Evolutionary conservation across 352 stramenopile species (phyloP).

Genomic region (Phytopythium boreale): DNA sequence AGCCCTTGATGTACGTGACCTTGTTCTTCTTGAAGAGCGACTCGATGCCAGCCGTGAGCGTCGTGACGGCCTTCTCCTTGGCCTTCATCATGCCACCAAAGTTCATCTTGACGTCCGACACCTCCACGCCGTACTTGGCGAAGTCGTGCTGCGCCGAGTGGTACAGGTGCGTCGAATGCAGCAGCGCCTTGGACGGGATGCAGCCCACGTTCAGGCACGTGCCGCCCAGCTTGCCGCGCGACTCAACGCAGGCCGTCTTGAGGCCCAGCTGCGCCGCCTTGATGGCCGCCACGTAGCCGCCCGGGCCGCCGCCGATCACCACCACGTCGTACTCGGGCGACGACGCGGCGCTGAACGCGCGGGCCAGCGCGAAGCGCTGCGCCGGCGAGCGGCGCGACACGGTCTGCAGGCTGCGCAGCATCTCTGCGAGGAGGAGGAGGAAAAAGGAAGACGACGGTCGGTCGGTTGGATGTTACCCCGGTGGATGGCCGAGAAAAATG

Average conservation of each 20-base stretch:
- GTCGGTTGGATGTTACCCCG: neutral
- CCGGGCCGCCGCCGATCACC: conserved; percentile 94
- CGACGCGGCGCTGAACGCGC: conserved; percentile 46
- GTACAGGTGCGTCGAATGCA: conserved; percentile 96
- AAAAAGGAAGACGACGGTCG: neutral
- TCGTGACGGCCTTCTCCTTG: conserved; percentile 95
- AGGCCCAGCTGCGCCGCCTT: conserved; percentile 97
- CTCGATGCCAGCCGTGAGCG: conserved; percentile 96
- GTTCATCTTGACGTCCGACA: conserved; percentile 90
- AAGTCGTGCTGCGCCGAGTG: conserved; percentile 97
- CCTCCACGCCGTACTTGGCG: conserved; percentile 94
- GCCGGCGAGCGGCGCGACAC: conserved; percentile 35
- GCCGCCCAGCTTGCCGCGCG: conserved; percentile 92
- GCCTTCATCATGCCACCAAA: conserved; percentile 95
- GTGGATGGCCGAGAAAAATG: conserved; percentile 8
- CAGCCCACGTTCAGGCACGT: conserved; percentile 99
- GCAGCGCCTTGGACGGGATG: conserved; percentile 98
- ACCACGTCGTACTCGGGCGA: conserved; percentile 78
- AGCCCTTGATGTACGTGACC: conserved; percentile 97
- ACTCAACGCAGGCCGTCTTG: conserved; percentile 98
- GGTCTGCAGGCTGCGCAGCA: conserved; percentile 25
- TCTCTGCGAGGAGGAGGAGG: neutral
- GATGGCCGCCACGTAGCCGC: conserved; percentile 98
- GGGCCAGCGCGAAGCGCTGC: conserved; percentile 19
- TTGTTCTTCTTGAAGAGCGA: conserved; percentile 99